phyloP scores from a whole-genome alignment of 1,139 yeast genomes.

The Candida neerlandica region DNA sequence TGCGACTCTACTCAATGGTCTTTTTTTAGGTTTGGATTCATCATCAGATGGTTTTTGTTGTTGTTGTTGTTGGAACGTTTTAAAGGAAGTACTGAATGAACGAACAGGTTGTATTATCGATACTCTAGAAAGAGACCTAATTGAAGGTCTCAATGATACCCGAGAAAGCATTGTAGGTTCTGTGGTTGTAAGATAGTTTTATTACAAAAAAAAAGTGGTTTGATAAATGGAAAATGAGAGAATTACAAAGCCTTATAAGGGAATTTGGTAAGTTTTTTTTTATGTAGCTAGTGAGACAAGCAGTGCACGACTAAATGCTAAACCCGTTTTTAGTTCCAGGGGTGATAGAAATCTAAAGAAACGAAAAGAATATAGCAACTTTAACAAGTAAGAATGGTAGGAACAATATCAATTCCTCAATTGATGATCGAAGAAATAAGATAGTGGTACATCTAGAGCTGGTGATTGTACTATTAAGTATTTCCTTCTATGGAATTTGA shows the following conservation, averaged over 20 bases:
- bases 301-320: neutral
- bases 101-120: neutral
- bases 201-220: constrained; percentile 8
- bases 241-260: neutral
- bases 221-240: neutral
- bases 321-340: neutral
- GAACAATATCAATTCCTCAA: neutral
- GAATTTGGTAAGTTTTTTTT: neutral
- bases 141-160: neutral
- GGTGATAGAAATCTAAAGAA: neutral
- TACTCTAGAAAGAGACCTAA: neutral
- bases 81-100: neutral
- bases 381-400: neutral
- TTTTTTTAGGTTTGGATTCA: constrained; percentile 16
- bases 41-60: constrained; percentile 2
- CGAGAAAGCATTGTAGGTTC: constrained; percentile 1
- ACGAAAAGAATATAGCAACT: neutral
- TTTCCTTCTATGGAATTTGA: neutral
- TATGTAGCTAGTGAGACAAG: neutral
- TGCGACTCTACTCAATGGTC: constrained; percentile 54
- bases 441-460: neutral
- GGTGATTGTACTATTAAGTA: neutral
- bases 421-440: neutral
- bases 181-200: neutral
- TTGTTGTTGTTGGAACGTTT: constrained; percentile 2